Percentiles rank a stretch among this genome's conserved stretches.
Evolutionary conservation across 2,329 filamentous ascomycete species (phyloP).

Genomic region (Penicillium janthinellum): DNA sequence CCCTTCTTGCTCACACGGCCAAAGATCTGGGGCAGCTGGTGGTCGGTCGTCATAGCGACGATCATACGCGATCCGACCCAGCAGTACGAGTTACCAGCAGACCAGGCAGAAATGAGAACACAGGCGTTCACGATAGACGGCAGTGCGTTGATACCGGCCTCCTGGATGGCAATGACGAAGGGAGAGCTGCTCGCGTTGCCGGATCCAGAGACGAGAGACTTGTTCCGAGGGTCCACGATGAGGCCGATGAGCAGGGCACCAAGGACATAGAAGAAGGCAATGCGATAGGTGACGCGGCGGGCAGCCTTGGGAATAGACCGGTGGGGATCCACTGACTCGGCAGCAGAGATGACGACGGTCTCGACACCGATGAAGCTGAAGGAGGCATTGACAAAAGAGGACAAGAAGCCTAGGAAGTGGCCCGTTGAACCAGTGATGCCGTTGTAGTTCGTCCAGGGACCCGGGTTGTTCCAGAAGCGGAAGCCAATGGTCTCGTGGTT

Average conservation of each 20-base stretch:
- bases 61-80: constrained; percentile 61
- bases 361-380: constrained; percentile 48
- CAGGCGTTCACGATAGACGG: constrained; percentile 40
- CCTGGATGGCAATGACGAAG: constrained; percentile 39
- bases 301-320: constrained; percentile 45
- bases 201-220: constrained; percentile 26
- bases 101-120: constrained; percentile 44
- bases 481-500: constrained; percentile 37
- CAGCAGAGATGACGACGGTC: constrained; percentile 44
- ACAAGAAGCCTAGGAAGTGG: constrained; percentile 39
- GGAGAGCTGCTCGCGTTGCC: constrained; percentile 38
- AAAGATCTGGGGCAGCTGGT: constrained; percentile 61
- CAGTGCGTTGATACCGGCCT: constrained; percentile 37
- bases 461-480: constrained; percentile 39
- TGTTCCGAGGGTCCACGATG: constrained; percentile 30
- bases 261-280: constrained; percentile 43
- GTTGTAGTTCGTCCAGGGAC: constrained; percentile 36
- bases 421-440: constrained; percentile 36
- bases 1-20: constrained; percentile 55
- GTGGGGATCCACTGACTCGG: constrained; percentile 44
- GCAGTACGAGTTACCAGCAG: constrained; percentile 46
- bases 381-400: constrained; percentile 45
- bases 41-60: constrained; percentile 61
- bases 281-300: constrained; percentile 44
- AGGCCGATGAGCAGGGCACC: constrained; percentile 34